Evolutionary conservation across 1,284 basidiomycete species (phyloP).

Genomic region (Xanthoconium separans): DNA sequence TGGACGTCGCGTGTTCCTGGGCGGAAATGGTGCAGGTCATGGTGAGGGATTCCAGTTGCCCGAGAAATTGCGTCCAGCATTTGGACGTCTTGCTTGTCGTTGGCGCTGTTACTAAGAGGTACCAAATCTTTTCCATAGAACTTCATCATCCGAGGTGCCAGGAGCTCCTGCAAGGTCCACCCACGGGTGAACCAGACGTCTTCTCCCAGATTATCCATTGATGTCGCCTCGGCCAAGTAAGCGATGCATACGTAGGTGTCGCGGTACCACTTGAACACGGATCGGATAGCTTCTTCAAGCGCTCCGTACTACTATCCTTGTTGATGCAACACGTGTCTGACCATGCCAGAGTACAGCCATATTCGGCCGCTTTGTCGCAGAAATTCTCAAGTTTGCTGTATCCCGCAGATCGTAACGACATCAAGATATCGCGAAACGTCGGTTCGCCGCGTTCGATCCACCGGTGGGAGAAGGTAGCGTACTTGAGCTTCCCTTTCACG

Average conservation of each 20-base stretch:
- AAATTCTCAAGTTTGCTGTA: slow-evolving; percentile 29
- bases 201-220: slow-evolving; percentile 25
- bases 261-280: slow-evolving; percentile 35
- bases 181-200: slow-evolving; percentile 36
- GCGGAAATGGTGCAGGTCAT: slow-evolving; percentile 25
- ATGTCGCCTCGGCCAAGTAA: slow-evolving; percentile 32
- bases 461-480: slow-evolving; percentile 55
- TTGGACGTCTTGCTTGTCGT: slow-evolving; percentile 26
- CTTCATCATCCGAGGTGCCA: slow-evolving; percentile 30
- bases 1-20: slow-evolving; percentile 30
- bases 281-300: slow-evolving; percentile 34
- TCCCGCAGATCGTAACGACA: slow-evolving; percentile 30
- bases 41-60: slow-evolving; percentile 29
- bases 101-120: slow-evolving; percentile 21
- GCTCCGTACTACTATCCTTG: slow-evolving; percentile 29
- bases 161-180: slow-evolving; percentile 31
- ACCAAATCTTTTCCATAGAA: slow-evolving; percentile 30
- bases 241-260: slow-evolving; percentile 32
- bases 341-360: slow-evolving; percentile 30
- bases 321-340: slow-evolving; percentile 33
- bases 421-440: slow-evolving; percentile 51
- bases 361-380: slow-evolving; percentile 28
- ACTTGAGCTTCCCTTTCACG: slow-evolving; percentile 52
- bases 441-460: slow-evolving; percentile 61
- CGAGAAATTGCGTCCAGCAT: slow-evolving; percentile 29